phyloP scores from a whole-genome alignment of 2,329 filamentous ascomycete genomes.

The Fusarium longipes region DNA sequence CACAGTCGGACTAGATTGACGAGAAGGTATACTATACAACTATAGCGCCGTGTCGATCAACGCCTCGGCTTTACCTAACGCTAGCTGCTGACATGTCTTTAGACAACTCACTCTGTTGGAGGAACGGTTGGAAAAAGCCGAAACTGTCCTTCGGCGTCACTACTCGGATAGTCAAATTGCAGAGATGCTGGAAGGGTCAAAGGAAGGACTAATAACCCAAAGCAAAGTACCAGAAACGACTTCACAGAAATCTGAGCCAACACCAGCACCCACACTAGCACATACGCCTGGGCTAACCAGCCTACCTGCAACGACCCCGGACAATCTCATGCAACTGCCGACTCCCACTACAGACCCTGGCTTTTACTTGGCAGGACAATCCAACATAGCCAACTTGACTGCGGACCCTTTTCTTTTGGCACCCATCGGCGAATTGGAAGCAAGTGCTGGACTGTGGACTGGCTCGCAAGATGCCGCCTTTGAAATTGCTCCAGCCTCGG shows the following conservation, averaged over 20 bases:
- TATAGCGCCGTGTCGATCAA: neutral
- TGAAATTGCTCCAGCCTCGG: conserved; percentile 4
- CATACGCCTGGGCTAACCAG: conserved; percentile 6
- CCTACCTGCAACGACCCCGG: conserved; percentile 15
- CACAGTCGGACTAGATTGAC: conserved; percentile 32
- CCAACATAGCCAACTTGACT: conserved; percentile 11
- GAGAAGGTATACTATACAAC: conserved; percentile 15
- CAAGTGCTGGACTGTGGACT: conserved; percentile 9
- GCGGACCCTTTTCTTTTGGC: conserved; percentile 20
- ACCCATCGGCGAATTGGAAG: conserved; percentile 21
- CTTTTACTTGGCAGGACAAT: conserved; percentile 9
- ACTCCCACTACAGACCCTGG: conserved; percentile 3
- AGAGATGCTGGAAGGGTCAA: conserved; percentile 30
- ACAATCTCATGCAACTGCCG: conserved; percentile 22
- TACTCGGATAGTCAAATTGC: conserved; percentile 36
- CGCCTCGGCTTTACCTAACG: neutral
- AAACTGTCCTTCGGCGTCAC: conserved; percentile 33
- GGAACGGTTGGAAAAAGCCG: conserved; percentile 37
- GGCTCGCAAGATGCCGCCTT: neutral
- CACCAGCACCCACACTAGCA: conserved; percentile 8
- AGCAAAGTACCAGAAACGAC: neutral
- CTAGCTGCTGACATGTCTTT: conserved; percentile 5
- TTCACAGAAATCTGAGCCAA: neutral
- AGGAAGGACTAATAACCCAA: conserved; percentile 8
- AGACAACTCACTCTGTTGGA: conserved; percentile 38